Percentiles rank a stretch among this genome's conserved stretches.
phyloP scores from a whole-genome alignment of 2,329 filamentous ascomycete genomes.

The Dothideomycetidae sp. region DNA sequence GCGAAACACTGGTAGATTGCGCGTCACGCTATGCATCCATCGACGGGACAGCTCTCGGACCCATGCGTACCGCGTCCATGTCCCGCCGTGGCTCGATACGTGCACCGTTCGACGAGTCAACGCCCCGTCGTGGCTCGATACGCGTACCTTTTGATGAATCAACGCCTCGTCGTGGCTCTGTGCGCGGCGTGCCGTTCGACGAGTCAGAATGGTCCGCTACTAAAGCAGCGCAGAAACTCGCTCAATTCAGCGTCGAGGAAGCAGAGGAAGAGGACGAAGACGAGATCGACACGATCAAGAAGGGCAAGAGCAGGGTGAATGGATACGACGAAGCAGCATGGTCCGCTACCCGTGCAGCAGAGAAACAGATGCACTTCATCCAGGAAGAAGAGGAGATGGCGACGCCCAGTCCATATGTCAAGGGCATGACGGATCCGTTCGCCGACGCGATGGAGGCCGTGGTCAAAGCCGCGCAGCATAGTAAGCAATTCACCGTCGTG shows the following conservation, averaged over 20 bases:
- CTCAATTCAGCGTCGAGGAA: not conserved
- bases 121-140: too few species aligned
- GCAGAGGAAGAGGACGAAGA: not conserved
- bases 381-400: too few species aligned
- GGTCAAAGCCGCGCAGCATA: too few species aligned
- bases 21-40: not conserved
- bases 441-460: too few species aligned
- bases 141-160: not conserved
- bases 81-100: not conserved
- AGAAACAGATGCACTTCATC: too few species aligned
- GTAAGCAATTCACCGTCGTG: not conserved
- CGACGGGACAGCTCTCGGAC: not conserved
- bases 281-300: too few species aligned
- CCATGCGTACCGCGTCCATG: not conserved
- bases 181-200: not conserved
- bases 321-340: not conserved
- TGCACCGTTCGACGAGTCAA: not conserved
- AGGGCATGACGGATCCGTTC: too few species aligned
- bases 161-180: not conserved
- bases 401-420: too few species aligned
- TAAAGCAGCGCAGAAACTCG: not conserved
- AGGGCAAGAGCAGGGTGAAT: not conserved
- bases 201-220: not conserved
- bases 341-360: not conserved
- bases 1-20: not conserved